A percentile compares a stretch with the other conserved stretches of the same genome.
Evolutionary conservation across 495 filamentous ascomycete species (phyloP).

Genomic region (Hypoxylon lienhwacheense): DNA sequence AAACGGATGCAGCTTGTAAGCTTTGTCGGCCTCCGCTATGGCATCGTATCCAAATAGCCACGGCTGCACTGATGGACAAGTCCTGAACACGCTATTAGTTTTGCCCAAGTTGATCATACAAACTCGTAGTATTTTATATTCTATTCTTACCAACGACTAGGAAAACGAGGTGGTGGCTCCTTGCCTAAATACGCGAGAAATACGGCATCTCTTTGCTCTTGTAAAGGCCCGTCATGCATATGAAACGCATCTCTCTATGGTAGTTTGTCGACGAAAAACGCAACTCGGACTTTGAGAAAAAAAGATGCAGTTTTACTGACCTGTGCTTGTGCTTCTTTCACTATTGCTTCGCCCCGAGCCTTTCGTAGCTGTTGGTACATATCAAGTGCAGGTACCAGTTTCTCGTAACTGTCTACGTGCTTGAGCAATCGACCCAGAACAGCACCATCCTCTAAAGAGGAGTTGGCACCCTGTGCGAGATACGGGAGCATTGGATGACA

Average conservation of each 20-base stretch:
- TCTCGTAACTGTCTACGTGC: constrained; percentile 54
- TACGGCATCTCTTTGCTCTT: constrained; percentile 53
- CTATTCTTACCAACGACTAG: constrained; percentile 26
- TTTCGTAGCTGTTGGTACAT: constrained; percentile 65
- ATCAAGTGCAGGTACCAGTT: constrained; percentile 47
- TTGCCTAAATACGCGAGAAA: constrained; percentile 49
- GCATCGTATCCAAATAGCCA: constrained; percentile 60
- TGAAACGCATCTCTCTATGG: constrained; percentile 61
- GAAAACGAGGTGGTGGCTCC: constrained; percentile 25
- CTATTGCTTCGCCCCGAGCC: constrained; percentile 59
- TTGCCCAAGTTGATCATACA: not conserved
- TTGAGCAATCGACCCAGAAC: constrained; percentile 55
- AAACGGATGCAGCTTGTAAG: constrained; percentile 47
- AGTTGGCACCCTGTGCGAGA: constrained; percentile 63
- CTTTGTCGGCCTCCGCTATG: constrained; percentile 54
- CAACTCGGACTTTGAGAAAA: constrained; percentile 45
- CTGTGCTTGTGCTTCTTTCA: constrained; percentile 45
- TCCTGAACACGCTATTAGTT: constrained; percentile 43
- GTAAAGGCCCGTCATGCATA: constrained; percentile 57
- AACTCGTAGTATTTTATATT: too few relatives aligned
- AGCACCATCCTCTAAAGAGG: constrained; percentile 58
- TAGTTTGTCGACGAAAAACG: too few relatives aligned
- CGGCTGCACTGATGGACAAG: constrained; percentile 56
- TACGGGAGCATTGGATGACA: constrained; percentile 73
- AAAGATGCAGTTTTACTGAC: not conserved